Evolutionary conservation across 78 protist genomes (phyloP).

Genomic region (Cavenderia fasciculata): DNA sequence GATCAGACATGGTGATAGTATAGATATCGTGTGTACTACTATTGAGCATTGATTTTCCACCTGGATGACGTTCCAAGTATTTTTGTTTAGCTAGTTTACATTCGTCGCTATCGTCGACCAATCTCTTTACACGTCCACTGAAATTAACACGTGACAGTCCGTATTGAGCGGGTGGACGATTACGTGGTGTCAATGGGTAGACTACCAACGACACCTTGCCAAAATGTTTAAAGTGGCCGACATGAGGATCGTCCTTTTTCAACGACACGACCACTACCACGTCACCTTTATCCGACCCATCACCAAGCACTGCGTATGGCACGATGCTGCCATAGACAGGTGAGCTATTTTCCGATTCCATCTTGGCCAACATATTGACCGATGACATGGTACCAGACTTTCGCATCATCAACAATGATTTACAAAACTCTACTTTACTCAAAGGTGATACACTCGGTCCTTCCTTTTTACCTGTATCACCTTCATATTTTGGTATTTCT

Average conservation of each 20-base stretch:
- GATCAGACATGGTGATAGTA: conserved; percentile 12
- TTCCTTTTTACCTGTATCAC: no score
- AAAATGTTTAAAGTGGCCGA: conserved; percentile 60
- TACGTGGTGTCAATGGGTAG: conserved; percentile 58
- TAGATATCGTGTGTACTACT: neutral
- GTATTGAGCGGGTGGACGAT: conserved; percentile 29
- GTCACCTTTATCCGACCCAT: neutral
- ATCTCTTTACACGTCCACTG: conserved; percentile 21
- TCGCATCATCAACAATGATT: conserved; percentile 44
- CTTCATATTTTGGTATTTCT: conserved; percentile 1
- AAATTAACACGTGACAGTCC: conserved; percentile 39
- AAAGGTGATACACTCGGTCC: conserved; percentile 50
- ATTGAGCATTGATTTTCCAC: neutral
- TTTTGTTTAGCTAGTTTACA: neutral
- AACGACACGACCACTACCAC: conserved; percentile 6
- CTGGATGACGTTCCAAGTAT: conserved; percentile 27
- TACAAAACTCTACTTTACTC: neutral
- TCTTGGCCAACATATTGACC: conserved; percentile 68
- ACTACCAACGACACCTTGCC: conserved; percentile 42
- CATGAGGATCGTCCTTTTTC: conserved; percentile 2
- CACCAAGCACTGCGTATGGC: conserved; percentile 4
- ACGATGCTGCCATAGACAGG: conserved; percentile 59
- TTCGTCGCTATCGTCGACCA: neutral
- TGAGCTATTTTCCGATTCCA: conserved; percentile 17
- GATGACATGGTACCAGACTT: conserved; percentile 65